phyloP scores from a whole-genome alignment of 2,329 filamentous ascomycete genomes.

The Sporothrix humicola region DNA sequence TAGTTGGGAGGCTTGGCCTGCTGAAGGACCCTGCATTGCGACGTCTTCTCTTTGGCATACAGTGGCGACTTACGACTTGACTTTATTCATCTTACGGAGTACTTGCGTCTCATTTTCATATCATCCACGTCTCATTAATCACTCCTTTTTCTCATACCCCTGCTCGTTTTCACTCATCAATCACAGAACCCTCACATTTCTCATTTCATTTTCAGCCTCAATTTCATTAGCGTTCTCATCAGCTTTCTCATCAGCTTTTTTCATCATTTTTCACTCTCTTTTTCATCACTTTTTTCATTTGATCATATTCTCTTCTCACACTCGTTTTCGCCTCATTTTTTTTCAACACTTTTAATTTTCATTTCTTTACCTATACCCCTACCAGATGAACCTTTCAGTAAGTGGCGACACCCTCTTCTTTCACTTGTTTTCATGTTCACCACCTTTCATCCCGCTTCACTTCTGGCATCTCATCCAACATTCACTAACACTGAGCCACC shows the following conservation, averaged over 20 bases:
- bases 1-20: not conserved
- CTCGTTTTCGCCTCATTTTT: too few relatives aligned
- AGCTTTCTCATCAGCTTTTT: not conserved
- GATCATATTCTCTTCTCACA: too few relatives aligned
- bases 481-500: not conserved
- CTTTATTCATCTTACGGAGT: not conserved
- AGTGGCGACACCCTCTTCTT: not conserved
- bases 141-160: too few relatives aligned
- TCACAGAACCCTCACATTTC: not conserved
- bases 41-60: not conserved
- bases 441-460: not conserved
- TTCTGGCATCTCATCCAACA: not conserved
- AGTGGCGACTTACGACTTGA: not conserved
- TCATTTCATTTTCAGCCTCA: not conserved
- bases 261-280: not conserved
- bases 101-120: not conserved
- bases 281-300: too few relatives aligned
- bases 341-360: too few relatives aligned
- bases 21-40: not conserved
- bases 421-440: not conserved
- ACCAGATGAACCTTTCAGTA: conserved; percentile 26
- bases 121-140: not conserved
- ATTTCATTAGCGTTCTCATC: not conserved
- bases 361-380: not conserved
- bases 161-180: not conserved